A percentile compares a stretch with the other conserved stretches of the same genome.
Conservation (phyloP, 1,284 basidiomycete species). For the Golubevia pallescens region DNA sequence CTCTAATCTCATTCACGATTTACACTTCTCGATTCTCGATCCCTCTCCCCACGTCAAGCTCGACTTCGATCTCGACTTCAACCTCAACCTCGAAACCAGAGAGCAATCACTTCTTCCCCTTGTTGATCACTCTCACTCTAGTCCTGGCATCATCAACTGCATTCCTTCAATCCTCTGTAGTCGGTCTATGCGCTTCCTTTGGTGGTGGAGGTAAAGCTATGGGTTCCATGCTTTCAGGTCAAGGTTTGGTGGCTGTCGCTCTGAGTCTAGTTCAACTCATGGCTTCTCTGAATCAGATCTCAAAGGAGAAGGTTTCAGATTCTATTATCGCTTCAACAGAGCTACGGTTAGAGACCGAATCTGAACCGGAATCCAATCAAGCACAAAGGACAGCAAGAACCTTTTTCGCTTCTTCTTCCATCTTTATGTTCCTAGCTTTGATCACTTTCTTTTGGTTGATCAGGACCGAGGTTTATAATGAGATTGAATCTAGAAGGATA, state of each 20-base stretch:
- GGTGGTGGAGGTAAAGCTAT: conserved; percentile 29
- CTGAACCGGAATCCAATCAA: background rate
- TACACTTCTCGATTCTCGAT: background rate
- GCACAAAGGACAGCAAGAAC: conserved; percentile 1
- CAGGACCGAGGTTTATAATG: conserved; percentile 3
- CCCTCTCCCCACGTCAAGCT: background rate
- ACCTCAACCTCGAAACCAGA: too few species aligned
- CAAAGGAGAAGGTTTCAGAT: background rate
- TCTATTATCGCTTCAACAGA: background rate
- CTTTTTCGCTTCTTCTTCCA: conserved; percentile 1
- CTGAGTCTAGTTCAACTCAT: conserved; percentile 42
- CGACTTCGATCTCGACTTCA: too few species aligned
- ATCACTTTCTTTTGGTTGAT: background rate
- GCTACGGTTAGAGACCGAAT: background rate
- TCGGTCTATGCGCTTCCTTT: conserved; percentile 44
- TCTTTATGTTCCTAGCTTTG: conserved; percentile 2
- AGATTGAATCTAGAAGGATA: background rate
- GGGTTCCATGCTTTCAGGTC: conserved; percentile 51
- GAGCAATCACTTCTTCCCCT: conserved; percentile 24
- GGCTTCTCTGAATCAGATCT: conserved; percentile 15
- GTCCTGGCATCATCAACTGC: conserved; percentile 37
- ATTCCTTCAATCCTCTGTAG: conserved; percentile 52
- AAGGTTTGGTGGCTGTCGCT: conserved; percentile 42
- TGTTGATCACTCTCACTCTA: conserved; percentile 20
- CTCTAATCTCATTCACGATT: background rate